phyloP scores from a whole-genome alignment of 345 rosid genomes.

The Eucalyptus sp. region DNA sequence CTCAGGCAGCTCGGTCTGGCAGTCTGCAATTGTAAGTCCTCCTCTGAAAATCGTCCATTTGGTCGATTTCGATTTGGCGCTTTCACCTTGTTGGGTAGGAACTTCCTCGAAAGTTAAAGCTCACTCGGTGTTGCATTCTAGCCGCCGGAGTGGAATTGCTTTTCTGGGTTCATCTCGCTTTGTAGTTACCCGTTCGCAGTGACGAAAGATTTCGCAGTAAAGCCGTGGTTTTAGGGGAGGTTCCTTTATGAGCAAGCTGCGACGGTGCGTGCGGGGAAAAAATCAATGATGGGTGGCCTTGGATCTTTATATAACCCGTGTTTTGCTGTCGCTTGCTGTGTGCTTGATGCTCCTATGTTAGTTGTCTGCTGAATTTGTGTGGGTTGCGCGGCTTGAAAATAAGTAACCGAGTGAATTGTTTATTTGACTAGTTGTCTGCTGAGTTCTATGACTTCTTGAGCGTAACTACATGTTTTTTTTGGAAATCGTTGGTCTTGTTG shows the following conservation, averaged over 20 bases:
- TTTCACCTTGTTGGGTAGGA: background rate
- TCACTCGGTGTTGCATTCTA: background rate
- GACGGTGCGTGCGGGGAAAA: background rate
- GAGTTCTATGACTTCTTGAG: background rate
- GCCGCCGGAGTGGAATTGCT: background rate
- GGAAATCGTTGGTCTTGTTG: background rate
- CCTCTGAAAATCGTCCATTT: background rate
- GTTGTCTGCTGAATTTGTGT: background rate
- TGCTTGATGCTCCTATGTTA: background rate
- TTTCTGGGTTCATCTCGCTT: background rate
- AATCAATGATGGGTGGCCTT: background rate
- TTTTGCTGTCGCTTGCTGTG: background rate
- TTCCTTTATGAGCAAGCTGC: background rate
- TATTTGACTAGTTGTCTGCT: background rate
- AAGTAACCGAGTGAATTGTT: accelerated
- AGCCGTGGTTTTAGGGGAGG: background rate
- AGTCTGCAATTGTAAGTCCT: background rate
- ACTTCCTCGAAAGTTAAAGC: background rate
- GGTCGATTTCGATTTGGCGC: background rate
- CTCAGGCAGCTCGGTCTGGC: accelerated
- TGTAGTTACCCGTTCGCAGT: background rate
- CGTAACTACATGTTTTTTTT: background rate
- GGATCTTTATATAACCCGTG: background rate
- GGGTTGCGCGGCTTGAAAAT: background rate
- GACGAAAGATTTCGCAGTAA: background rate